Percentiles rank a stretch among this genome's conserved stretches.
These are phyloP conservation scores for Penicillium pulvis DNA, from an alignment of 495 filamentous ascomycete species.

Conservation along the genomic window DNA sequence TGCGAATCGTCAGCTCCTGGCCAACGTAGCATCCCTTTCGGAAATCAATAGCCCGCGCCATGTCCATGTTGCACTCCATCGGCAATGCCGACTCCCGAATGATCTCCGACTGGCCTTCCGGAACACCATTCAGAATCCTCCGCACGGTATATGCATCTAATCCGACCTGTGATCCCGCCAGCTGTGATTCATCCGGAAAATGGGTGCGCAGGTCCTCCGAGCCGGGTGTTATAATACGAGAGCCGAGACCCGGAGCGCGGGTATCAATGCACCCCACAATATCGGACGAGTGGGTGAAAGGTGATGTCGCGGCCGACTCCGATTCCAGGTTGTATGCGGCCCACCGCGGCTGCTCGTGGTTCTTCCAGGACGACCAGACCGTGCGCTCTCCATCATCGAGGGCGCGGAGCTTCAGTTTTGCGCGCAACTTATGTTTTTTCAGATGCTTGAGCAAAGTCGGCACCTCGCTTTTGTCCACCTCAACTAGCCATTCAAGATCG, in stretches of 20 bases:
- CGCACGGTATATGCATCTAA: conserved; percentile 62
- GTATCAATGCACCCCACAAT: conserved; percentile 56
- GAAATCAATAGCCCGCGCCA: conserved; percentile 82
- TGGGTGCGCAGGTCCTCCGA: conserved; percentile 40
- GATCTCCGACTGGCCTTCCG: conserved; percentile 84
- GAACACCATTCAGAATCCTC: conserved; percentile 73
- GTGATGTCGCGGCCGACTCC: conserved; percentile 35
- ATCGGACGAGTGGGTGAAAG: conserved; percentile 25
- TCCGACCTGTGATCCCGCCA: conserved; percentile 37
- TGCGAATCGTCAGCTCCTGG: conserved; percentile 93
- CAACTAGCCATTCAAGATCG: conserved; percentile 71
- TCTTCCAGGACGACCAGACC: conserved; percentile 70
- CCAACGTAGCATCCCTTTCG: conserved; percentile 96
- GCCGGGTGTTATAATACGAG: conserved; percentile 54
- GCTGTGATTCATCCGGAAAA: conserved; percentile 38
- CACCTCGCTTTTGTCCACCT: conserved; percentile 71
- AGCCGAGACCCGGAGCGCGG: conserved; percentile 70
- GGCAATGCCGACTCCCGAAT: conserved; percentile 67
- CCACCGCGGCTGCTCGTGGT: conserved; percentile 46
- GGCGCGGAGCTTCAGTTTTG: conserved; percentile 69
- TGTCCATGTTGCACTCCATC: conserved; percentile 82
- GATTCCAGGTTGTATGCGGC: conserved; percentile 47
- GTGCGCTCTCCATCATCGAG: conserved; percentile 62
- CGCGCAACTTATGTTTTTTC: conserved; percentile 78
- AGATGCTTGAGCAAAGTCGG: conserved; percentile 66